Evolutionary conservation across 2,329 filamentous ascomycete genomes (phyloP), one percentile per base, ranked within the genome.

Genomic region (Anthostomella pinea): DNA sequence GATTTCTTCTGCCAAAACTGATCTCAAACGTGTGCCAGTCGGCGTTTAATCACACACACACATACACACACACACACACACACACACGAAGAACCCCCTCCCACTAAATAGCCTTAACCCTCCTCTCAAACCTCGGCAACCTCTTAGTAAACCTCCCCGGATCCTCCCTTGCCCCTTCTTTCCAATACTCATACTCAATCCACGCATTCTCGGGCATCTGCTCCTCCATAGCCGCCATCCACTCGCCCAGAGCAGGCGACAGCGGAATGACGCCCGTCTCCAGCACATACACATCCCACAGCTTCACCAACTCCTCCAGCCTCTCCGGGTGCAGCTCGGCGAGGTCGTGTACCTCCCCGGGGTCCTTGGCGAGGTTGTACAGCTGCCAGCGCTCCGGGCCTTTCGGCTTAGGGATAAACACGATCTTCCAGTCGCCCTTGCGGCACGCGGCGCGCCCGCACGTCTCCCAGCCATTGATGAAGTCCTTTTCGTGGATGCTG

Each of bases 181-280:
- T 63, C 77, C 77, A 82, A 46, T 81, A 81, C 57, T 81, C 75
- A 54, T 79, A 80, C 59, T 81, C 77, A 60, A 81, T 80, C 77
- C 76, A 81, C 6, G 71, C 75, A 51, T 81, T 77, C 56, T 82
- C 76, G 1, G 72, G 73, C 77, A 81, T 81, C 65, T 81, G 77
- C 41, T 72, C 76, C 57, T 82, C 77, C 49, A 73, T 78, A 0
- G 75, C 77, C 38, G 73, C 73, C 34, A 82, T 62, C 62, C 73
- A 81, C 3, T 70, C 61, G 0, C 77, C 77, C 27, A 81, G 55
- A 43, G 75, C 77, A 2, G 75, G 77, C 33, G 72, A 73, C 25
- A 81, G 58, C 17, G 76, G 75, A n/a, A 79, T 65, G 2, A 81
- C 75, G 3, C 77, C 77, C 0, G 72, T 77, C 52, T 82, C 77